These are phyloP conservation scores for Lasiodiplodia citricola DNA, from an alignment of 2,329 filamentous ascomycete genomes.

Conservation along the genomic window DNA sequence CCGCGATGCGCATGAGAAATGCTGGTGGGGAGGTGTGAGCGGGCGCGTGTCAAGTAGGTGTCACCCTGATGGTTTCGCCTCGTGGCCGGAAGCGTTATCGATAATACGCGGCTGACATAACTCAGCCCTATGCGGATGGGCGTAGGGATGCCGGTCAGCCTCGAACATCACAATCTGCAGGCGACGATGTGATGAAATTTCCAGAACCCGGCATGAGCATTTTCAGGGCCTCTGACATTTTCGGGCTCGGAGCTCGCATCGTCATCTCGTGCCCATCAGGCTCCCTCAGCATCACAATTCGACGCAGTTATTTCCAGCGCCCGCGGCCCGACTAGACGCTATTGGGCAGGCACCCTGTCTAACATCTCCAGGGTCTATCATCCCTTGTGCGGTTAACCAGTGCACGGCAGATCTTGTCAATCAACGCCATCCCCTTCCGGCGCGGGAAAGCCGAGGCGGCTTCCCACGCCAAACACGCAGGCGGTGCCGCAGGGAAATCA, in stretches of 20 bases:
- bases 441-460: background rate
- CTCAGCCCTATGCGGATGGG: conserved; percentile 10
- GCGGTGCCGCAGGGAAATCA: background rate
- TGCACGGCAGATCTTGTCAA: background rate
- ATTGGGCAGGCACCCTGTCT: background rate
- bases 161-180: conserved; percentile 9
- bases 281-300: background rate
- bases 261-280: background rate
- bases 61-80: conserved; percentile 18
- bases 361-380: background rate
- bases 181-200: background rate
- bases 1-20: background rate
- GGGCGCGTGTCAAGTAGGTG: conserved; percentile 1
- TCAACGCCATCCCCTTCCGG: background rate
- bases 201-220: background rate
- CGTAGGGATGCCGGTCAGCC: conserved; percentile 4
- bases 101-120: conserved; percentile 5
- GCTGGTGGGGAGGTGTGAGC: background rate
- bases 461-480: background rate
- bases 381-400: background rate
- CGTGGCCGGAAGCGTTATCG: conserved; percentile 12
- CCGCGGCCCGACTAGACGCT: background rate
- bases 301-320: background rate
- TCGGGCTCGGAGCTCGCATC: background rate
- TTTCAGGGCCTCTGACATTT: background rate